Evolutionary conservation across 352 stramenopile genomes (phyloP).

Genomic region (Globisporangium acanthophoron): DNA sequence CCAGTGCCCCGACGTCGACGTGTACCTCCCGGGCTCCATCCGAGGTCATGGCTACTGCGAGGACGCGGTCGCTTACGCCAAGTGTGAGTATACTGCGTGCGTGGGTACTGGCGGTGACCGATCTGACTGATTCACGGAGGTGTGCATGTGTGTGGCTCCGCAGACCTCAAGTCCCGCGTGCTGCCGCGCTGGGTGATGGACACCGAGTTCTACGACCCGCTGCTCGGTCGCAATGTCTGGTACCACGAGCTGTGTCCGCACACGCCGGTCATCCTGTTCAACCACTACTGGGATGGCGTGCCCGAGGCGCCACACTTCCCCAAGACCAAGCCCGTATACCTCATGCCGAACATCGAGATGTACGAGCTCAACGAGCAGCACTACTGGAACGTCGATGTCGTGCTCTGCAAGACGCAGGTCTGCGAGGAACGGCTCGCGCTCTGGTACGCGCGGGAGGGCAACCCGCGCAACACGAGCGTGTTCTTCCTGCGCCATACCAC

Average conservation of each 20-base stretch:
- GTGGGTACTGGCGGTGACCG: not conserved
- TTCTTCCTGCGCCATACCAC: slow-evolving; percentile 60
- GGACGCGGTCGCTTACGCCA: slow-evolving; percentile 52
- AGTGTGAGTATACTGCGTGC: slow-evolving; percentile 28
- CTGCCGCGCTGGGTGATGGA: slow-evolving; percentile 44
- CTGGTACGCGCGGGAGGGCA: slow-evolving; percentile 57
- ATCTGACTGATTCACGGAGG: not conserved
- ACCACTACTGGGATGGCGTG: slow-evolving; percentile 46
- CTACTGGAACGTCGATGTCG: slow-evolving; percentile 33
- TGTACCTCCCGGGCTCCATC: slow-evolving; percentile 49
- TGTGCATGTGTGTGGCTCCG: no score
- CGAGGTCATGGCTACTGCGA: slow-evolving; percentile 63
- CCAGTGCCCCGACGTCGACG: slow-evolving; percentile 46
- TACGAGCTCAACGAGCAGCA: slow-evolving; percentile 26
- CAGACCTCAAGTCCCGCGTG: slow-evolving; percentile 37
- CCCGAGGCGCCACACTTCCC: slow-evolving; percentile 24
- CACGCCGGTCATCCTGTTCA: slow-evolving; percentile 52
- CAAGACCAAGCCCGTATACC: slow-evolving; percentile 29
- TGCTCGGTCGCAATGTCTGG: slow-evolving; percentile 17
- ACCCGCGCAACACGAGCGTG: slow-evolving; percentile 38
- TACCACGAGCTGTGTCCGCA: slow-evolving; percentile 56
- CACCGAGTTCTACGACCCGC: slow-evolving; percentile 24
- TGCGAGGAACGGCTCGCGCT: slow-evolving; percentile 33
- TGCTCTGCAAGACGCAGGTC: slow-evolving; percentile 44
- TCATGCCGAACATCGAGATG: slow-evolving; percentile 58